These are phyloP conservation scores for Gliomastix tumulicola DNA, from an alignment of 2,329 filamentous ascomycete species.

Conservation along the genomic window DNA sequence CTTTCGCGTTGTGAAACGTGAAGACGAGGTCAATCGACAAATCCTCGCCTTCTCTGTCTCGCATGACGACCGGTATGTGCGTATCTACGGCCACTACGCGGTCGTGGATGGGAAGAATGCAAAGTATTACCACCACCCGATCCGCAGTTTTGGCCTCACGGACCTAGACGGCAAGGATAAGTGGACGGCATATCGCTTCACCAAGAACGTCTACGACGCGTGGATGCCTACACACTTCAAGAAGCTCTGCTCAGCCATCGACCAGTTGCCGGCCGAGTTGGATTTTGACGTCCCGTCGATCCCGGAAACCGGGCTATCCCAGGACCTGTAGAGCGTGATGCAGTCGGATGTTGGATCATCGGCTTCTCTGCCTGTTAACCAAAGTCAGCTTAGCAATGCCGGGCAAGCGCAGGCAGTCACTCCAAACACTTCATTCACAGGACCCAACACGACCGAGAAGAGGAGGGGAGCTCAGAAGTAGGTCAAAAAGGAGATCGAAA, in stretches of 20 bases:
- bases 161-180: conserved; percentile 1
- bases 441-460: too few relatives aligned
- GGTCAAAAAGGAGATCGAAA: too few relatives aligned
- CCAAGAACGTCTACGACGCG: conserved; percentile 1
- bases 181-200: conserved; percentile 5
- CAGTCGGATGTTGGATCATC: too few relatives aligned
- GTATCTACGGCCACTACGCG: conserved; percentile 33
- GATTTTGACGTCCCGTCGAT: background rate
- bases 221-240: conserved; percentile 3
- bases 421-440: too few relatives aligned
- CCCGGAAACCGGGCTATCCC: background rate
- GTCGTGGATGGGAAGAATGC: conserved; percentile 19
- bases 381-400: too few relatives aligned
- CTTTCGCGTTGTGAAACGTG: conserved; percentile 24
- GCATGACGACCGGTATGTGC: conserved; percentile 14
- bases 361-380: too few relatives aligned
- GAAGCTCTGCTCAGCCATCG: conserved; percentile 1
- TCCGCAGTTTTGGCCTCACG: conserved; percentile 23
- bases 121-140: conserved; percentile 28
- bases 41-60: conserved; percentile 36
- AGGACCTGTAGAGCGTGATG: background rate
- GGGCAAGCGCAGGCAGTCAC: too few relatives aligned
- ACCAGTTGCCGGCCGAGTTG: background rate
- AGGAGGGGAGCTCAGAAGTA: too few relatives aligned
- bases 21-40: conserved; percentile 28